phyloP scores from a whole-genome alignment of 225 moss, liverwort and hornwort genomes.

The Bryum argenteum region DNA sequence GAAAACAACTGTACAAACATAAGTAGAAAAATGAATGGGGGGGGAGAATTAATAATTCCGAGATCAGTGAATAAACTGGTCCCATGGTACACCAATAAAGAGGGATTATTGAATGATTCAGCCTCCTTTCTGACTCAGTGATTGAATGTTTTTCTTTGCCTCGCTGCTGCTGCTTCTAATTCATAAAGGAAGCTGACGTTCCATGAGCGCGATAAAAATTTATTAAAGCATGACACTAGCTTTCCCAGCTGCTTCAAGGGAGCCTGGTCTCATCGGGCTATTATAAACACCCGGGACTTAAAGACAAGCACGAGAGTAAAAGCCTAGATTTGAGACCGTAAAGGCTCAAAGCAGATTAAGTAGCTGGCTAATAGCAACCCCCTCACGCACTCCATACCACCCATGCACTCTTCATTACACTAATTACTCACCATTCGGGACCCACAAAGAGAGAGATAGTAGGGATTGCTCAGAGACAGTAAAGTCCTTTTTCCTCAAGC shows the following conservation, averaged over 20 bases:
- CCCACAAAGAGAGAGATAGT: conserved; percentile 15
- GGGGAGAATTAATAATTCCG: no score
- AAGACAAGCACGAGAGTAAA: conserved; percentile 20
- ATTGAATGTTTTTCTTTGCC: neutral
- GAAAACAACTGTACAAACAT: no score
- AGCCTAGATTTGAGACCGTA: conserved; percentile 31
- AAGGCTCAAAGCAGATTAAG: conserved; percentile 27
- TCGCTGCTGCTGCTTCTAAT: neutral
- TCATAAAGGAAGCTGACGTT: conserved; percentile 6
- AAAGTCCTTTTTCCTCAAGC: neutral
- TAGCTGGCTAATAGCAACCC: conserved; percentile 25
- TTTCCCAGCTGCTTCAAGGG: conserved; percentile 20
- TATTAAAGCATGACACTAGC: neutral
- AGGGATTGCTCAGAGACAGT: neutral
- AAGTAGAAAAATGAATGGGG: no score
- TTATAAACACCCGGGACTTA: conserved; percentile 13
- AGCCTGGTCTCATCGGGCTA: conserved; percentile 13
- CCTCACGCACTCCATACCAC: conserved; percentile 22
- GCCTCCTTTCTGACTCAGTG: neutral
- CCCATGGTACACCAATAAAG: conserved; percentile 4
- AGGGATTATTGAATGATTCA: neutral
- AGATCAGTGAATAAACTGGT: neutral
- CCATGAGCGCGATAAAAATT: neutral
- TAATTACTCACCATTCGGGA: neutral
- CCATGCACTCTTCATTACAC: neutral